These are phyloP conservation scores for Leucogyrophana mollusca DNA, from an alignment of 768 basidiomycete genomes.

Conservation along the genomic window DNA sequence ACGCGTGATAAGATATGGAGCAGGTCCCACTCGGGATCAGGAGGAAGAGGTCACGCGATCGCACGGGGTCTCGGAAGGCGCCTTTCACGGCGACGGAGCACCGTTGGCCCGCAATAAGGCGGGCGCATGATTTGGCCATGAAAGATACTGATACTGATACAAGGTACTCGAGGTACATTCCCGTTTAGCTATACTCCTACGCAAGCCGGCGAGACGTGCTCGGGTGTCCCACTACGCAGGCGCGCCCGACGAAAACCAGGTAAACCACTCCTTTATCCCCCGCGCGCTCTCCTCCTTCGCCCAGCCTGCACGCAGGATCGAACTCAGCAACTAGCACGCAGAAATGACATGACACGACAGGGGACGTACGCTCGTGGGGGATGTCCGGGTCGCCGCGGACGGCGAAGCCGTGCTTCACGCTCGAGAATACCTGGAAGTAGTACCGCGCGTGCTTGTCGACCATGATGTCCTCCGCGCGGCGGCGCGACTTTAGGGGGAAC, in stretches of 20 bases:
- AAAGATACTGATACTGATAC: no score
- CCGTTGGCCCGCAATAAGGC: no score
- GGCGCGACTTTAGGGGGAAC: slow-evolving; percentile 48
- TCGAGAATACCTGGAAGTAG: slow-evolving; percentile 54
- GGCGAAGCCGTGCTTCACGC: slow-evolving; percentile 29
- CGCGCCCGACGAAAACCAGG: slow-evolving; percentile 27
- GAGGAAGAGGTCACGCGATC: no score
- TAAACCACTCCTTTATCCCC: slow-evolving; percentile 44
- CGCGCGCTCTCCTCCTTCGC: slow-evolving; percentile 50
- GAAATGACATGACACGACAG: not conserved
- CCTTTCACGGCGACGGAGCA: no score
- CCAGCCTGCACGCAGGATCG: slow-evolving; percentile 36
- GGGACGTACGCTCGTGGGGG: slow-evolving; percentile 17
- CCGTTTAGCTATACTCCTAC: no score
- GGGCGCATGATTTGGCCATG: no score
- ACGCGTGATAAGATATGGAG: no score
- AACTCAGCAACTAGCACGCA: not conserved
- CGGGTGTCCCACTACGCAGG: no score
- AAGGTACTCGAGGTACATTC: no score
- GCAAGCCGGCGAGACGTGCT: no score
- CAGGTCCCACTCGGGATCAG: no score
- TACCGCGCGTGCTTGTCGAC: slow-evolving; percentile 46
- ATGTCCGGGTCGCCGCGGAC: slow-evolving; percentile 13
- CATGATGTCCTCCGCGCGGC: slow-evolving; percentile 55
- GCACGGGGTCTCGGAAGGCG: no score